phyloP scores from a whole-genome alignment of 768 basidiomycete species.

The Myochromella boudieri region DNA sequence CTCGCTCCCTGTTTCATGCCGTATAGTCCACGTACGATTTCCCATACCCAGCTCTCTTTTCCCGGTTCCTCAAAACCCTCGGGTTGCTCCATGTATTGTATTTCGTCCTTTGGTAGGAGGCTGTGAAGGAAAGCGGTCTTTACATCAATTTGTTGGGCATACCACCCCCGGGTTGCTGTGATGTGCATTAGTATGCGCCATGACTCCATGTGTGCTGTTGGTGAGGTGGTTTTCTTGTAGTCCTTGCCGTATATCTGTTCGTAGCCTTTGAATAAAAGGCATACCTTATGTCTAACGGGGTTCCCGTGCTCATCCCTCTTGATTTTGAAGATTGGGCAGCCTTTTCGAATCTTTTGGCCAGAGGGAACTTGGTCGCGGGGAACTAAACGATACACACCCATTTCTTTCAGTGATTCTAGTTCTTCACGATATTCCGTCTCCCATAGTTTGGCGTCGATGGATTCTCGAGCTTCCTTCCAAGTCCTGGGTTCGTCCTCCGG shows the following conservation, averaged over 20 bases:
- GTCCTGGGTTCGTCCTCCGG: conserved; percentile 7
- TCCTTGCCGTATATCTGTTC: conserved; percentile 25
- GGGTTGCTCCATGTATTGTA: conserved; percentile 1
- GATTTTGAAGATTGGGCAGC: conserved; percentile 16
- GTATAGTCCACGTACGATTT: background rate
- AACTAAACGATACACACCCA: conserved; percentile 27
- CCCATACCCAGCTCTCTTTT: background rate
- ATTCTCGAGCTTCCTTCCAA: conserved; percentile 23
- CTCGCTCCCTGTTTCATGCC: background rate
- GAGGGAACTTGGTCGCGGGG: conserved; percentile 14
- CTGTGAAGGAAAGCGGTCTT: conserved; percentile 1
- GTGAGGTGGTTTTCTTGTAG: too few relatives aligned
- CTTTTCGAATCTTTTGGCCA: conserved; percentile 24
- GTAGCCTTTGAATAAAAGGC: conserved; percentile 40
- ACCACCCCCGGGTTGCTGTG: background rate
- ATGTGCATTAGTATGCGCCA: background rate
- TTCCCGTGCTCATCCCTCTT: conserved; percentile 31
- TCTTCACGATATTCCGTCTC: conserved; percentile 17
- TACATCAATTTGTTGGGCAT: background rate
- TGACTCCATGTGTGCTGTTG: too few relatives aligned
- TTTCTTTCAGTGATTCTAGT: conserved; percentile 24
- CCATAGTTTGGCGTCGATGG: conserved; percentile 20
- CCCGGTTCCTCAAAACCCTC: background rate
- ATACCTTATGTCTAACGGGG: conserved; percentile 24
- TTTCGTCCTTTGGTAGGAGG: background rate